A percentile compares a stretch with the other conserved stretches of the same genome.
Evolutionary conservation across 2,329 filamentous ascomycete genomes (phyloP).

Genomic region (Pseudodiploospora longispora): DNA sequence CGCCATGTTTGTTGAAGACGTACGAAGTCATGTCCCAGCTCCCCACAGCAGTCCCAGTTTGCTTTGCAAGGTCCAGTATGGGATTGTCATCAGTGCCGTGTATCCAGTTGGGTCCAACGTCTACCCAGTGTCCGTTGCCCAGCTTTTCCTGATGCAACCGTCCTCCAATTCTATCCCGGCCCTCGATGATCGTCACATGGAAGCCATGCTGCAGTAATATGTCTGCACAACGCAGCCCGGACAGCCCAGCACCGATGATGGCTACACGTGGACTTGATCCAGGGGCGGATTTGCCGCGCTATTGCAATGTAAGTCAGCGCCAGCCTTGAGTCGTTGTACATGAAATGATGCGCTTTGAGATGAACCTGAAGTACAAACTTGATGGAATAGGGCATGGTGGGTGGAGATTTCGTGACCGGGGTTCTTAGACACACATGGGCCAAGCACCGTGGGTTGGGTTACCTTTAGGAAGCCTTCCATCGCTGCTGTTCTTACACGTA

Average conservation of each 20-base stretch:
- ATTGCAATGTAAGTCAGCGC: constrained; percentile 3
- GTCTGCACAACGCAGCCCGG: constrained; percentile 64
- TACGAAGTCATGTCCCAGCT: constrained; percentile 45
- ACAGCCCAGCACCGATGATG: constrained; percentile 62
- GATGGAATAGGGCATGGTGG: too few relatives aligned
- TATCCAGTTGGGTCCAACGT: constrained; percentile 71
- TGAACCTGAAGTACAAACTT: too few relatives aligned
- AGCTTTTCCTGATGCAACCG: constrained; percentile 48
- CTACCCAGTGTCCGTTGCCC: constrained; percentile 40
- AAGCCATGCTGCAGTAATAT: constrained; percentile 57
- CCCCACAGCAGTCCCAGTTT: constrained; percentile 45
- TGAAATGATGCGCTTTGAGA: too few relatives aligned
- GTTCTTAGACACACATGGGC: too few relatives aligned
- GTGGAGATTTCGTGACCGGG: too few relatives aligned
- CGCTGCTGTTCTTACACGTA: constrained; percentile 18
- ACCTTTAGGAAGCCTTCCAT: constrained; percentile 31
- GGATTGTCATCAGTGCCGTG: constrained; percentile 66
- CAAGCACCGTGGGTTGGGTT: constrained; percentile 4
- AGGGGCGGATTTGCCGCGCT: constrained; percentile 3
- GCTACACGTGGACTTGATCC: constrained; percentile 45
- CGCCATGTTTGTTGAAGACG: constrained; percentile 49
- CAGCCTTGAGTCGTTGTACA: too few relatives aligned
- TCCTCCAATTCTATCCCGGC: constrained; percentile 57
- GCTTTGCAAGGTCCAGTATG: constrained; percentile 56
- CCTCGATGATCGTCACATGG: constrained; percentile 62